Evolutionary conservation across 202 grass and related monocot genomes (phyloP), one percentile per base, ranked within the genome.

Genomic region (Bolboschoenoplectus hybrid): DNA sequence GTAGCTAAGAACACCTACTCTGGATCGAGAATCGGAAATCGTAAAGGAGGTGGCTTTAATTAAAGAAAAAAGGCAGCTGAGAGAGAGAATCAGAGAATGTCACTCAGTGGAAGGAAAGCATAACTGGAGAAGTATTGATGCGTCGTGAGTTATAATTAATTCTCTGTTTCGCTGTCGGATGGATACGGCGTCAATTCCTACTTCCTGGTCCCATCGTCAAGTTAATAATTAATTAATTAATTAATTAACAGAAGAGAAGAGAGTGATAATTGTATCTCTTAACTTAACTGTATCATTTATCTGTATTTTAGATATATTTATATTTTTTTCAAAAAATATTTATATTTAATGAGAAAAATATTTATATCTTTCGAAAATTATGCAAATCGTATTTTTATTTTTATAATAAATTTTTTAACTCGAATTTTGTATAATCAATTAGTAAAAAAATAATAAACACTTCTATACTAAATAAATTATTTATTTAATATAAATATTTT

Each of bases 41-140:
- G 26, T 2, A 45, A 63, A 50, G 60, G 5, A 70, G 5, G 26
- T 1, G 14, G n/a, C 64, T 66, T 52, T 51, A 84, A 51, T 83
- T 40, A 51, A 83, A 39, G 26, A 35, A 17, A 82, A 68, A 52
- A 32, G 20, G 53, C 5, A 67, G 62, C 3, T n/a, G 64, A 70
- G 57, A n/a, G 63, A n/a, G 63, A 69, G 63, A 83, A 83, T 83
- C 58, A 39, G 49, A 55, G 64, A 50, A 84, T 68, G 50, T 53
- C 81, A 56, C 46, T 56, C 81, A n/a, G 64, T 52, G 12, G 11
- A 84, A 84, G 81, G 64, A 84, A 84, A 70, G 81, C 38, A 84
- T 45, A 52, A 83, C 19, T 62, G 57, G 63, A 43, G 61, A 14
- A 56, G 26, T 67, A 51, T 83, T 26, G 26, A 26, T 26, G 26